Evolutionary conservation across 768 basidiomycete genomes (phyloP), one percentile per base, ranked within the genome.

Genomic region (Myochromella boudieri): DNA sequence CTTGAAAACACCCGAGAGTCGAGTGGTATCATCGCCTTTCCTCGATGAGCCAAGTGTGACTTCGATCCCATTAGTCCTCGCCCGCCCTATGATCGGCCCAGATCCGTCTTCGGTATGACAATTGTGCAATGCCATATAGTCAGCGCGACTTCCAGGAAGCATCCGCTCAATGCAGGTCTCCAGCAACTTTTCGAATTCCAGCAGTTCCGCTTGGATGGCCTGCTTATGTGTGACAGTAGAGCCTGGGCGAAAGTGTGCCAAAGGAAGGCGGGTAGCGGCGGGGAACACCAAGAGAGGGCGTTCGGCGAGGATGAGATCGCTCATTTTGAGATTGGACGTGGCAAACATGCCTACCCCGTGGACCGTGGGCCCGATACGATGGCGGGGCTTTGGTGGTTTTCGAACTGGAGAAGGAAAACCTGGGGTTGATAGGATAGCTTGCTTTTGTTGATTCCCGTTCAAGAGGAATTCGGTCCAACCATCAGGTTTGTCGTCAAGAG

Each of bases 241-340:
- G 11, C n/a, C 37, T 2, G 37, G 14, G 6, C 21, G 25, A 7
- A 22, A 17, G n/a, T 24, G 2, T 8, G 8, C 2, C 14, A 11
- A 12, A 6, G 25, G 4, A 7, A 25, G 24, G 27, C 22, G 33
- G 14, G 18, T 11, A 11, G 15, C 21, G n/a, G 26, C 7, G 5
- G 43, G 43, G 6, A 27, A 3, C 12, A 37, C 49, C 15, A 72
- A 51, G 31, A 72, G 55, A 1, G 70, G 69, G 3, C 71, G 66
- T 38, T 75, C 71, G n/a, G 51, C 54, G 10, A 70, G 49, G 37
- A 74, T 64, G 11, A 68, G 48, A 6, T 68, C 68, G 38, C 65
- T 66, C 3, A 42, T 31, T 20, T 53, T 51, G 42, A 71, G 55
- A 15, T 59, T 44, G 22, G 52, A 48, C 9, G 59, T 64, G 15